phyloP scores from a whole-genome alignment of 192 early-diverging fungal genomes.

The Podila epigama region DNA sequence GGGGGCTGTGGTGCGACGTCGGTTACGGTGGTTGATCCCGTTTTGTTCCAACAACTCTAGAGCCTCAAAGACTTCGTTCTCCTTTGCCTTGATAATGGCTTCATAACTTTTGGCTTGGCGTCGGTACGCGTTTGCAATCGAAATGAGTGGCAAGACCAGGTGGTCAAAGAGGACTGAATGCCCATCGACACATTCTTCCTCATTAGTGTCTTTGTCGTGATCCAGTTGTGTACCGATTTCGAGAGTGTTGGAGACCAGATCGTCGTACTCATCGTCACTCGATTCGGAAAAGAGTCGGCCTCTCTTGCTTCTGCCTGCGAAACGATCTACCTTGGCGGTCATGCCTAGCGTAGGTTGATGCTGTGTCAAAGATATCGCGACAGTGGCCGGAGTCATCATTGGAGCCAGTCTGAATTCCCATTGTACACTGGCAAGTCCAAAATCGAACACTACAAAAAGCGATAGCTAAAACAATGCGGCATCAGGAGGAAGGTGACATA shows the following conservation, averaged over 20 bases:
- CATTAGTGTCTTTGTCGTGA: not conserved
- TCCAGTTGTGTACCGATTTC: not conserved
- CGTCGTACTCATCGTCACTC: constrained; percentile 8
- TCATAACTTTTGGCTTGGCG: constrained; percentile 14
- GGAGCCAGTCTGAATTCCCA: constrained; percentile 43
- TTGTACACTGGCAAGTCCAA: constrained; percentile 27
- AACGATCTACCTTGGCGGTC: not conserved
- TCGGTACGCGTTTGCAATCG: constrained; percentile 29
- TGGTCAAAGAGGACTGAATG: constrained; percentile 32
- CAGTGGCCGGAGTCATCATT: constrained; percentile 1
- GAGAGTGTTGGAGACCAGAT: not conserved
- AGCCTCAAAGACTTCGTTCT: constrained; percentile 39
- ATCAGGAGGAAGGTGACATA: not conserved
- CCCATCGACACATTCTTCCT: constrained; percentile 11
- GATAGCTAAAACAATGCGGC: not conserved
- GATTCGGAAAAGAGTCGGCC: not conserved
- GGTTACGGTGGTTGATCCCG: constrained; percentile 24
- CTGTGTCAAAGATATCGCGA: not conserved
- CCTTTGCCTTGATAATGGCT: constrained; percentile 24
- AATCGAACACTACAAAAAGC: constrained; percentile 22
- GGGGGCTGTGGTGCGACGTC: constrained; percentile 21
- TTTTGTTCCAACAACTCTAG: constrained; percentile 36
- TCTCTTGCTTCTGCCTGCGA: not conserved
- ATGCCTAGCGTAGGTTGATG: not conserved
- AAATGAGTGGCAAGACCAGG: constrained; percentile 24